Conservation (phyloP, 331 rosid species). For the Spiraea crenata region DNA sequence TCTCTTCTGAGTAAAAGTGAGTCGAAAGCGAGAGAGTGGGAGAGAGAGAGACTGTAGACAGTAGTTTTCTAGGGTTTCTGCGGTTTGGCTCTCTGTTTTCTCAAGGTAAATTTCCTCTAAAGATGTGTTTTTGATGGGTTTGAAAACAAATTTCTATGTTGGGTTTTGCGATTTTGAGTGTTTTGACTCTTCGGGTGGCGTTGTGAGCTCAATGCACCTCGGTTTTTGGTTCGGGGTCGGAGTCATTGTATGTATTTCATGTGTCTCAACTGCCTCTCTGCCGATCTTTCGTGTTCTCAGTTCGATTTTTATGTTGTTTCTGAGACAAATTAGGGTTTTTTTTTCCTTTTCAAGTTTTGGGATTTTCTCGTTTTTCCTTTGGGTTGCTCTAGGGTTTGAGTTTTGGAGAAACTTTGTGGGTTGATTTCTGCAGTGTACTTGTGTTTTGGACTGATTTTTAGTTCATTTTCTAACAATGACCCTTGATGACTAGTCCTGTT, state of each 20-base stretch:
- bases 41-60: background rate
- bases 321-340: background rate
- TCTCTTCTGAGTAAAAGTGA: background rate
- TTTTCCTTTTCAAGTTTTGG: background rate
- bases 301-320: background rate
- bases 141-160: background rate
- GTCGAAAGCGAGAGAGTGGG: background rate
- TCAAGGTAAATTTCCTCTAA: background rate
- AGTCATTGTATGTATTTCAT: background rate
- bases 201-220: slow-evolving; percentile 6
- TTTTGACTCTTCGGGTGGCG: background rate
- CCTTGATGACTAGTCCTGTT: background rate
- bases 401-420: background rate
- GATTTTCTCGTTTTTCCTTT: background rate
- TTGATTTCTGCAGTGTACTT: background rate
- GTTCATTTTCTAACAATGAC: background rate
- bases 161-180: background rate
- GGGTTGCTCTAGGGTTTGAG: background rate
- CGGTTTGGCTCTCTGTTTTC: background rate
- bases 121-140: background rate
- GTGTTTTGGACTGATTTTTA: background rate
- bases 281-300: background rate
- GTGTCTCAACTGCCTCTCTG: background rate
- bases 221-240: background rate
- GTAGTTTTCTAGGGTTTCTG: slow-evolving; percentile 20